Evolutionary conservation across 768 basidiomycete species (phyloP), one percentile per base, ranked within the genome.

Genomic region (Leccinum variicolor): DNA sequence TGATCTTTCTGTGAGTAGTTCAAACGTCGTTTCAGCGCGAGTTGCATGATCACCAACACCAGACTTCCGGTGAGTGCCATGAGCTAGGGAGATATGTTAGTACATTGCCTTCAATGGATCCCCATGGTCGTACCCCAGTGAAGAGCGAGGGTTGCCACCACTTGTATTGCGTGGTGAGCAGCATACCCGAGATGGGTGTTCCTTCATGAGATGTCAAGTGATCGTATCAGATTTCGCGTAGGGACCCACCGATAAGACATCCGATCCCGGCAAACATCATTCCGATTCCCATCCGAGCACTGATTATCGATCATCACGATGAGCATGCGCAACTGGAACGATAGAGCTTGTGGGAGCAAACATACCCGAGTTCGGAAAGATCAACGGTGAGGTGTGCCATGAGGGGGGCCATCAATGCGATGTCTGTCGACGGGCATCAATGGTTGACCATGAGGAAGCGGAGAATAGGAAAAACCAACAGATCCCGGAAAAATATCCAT

Each of bases 121-220:
- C 0, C 49, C 21, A 8, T 8, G 15, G 52, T 33, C 61, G 7
- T 60, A 77, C 72, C 52, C 81, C 84, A n/a, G 76, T 69, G 60
- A 84, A 87, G 9, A 84, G 50, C 2, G 79, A 75, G 3, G 84
- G 77, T 46, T 73, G 73, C 81, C 80, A 84, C 85, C 85, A 87
- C 2, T 75, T 70, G 64, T 79, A 84, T 6, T 75, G 64, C 14
- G 73, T 58, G 1, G 82, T 77, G 4, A 87, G 76, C 25, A 86
- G 66, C 0, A 81, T 79, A 1, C 85, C 84, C 19, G 79, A 75
- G 46, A 86, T 76, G 1, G 85, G 85, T 0, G 80, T 78, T 6
- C 83, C 84, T 79, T 52, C 15, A 47, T 25, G 14, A 3, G 45
- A 10, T 8, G 15, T 47, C 36, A 29, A 33, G 39, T 4, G 29